Conservation (phyloP, 768 basidiomycete genomes). For the Amanita pallidorosea region DNA sequence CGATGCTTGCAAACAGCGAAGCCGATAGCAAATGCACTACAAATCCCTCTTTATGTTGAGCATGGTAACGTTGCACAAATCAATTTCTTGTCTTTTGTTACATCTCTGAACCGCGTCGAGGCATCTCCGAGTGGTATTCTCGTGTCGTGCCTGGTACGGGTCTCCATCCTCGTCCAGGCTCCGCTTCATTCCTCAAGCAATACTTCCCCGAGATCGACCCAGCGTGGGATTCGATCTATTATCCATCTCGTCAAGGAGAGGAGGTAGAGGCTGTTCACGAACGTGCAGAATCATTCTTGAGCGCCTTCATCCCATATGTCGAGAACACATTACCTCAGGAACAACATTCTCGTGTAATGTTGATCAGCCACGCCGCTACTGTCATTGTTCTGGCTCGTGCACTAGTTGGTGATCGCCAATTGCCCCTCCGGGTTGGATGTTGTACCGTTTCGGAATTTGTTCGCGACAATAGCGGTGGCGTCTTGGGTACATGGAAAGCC, state of each 20-base stretch:
- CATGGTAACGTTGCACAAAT: conserved; percentile 45
- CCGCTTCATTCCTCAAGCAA: conserved; percentile 37
- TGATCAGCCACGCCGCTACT: conserved; percentile 72
- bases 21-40: conserved; percentile 50
- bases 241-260: conserved; percentile 68
- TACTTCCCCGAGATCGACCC: conserved; percentile 56
- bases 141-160: conserved; percentile 57
- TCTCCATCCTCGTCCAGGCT: conserved; percentile 64
- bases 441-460: conserved; percentile 57
- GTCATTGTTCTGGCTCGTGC: conserved; percentile 53
- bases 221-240: conserved; percentile 53
- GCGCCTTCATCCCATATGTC: conserved; percentile 38
- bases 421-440: conserved; percentile 61
- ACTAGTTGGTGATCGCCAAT: conserved; percentile 39
- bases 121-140: conserved; percentile 73
- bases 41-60: conserved; percentile 66
- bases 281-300: conserved; percentile 42
- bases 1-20: conserved; percentile 78
- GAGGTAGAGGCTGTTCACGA: conserved; percentile 49
- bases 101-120: conserved; percentile 18
- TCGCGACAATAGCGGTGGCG: conserved; percentile 15
- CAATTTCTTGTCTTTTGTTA: background rate
- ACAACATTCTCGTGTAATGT: conserved; percentile 40
- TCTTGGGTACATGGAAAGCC: conserved; percentile 37
- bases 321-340: conserved; percentile 28